phyloP scores from a whole-genome alignment of 306 rosid genomes.

The Medicago arabica region DNA sequence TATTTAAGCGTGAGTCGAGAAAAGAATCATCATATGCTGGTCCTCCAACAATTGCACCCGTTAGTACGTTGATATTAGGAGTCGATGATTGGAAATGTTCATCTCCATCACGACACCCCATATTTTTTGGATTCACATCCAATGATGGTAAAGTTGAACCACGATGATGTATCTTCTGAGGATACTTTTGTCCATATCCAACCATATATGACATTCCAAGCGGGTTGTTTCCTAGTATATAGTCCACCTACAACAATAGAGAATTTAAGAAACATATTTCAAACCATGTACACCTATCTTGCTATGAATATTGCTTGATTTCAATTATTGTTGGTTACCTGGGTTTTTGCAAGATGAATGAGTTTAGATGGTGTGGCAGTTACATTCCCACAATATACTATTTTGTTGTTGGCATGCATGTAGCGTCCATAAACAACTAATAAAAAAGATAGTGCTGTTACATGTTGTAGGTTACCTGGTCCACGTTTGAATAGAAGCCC shows the following conservation, averaged over 20 bases:
- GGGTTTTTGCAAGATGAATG: constrained; percentile 41
- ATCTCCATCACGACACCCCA: constrained; percentile 48
- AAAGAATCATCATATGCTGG: constrained; percentile 54
- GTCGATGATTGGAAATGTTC: background rate
- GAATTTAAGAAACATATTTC: background rate
- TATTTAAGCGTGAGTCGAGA: constrained; percentile 48
- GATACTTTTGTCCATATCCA: constrained; percentile 54
- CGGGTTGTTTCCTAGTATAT: constrained; percentile 61
- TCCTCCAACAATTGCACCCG: constrained; percentile 65
- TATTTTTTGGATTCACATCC: constrained; percentile 5
- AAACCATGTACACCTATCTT: background rate
- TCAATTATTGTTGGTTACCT: constrained; percentile 26
- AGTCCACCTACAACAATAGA: constrained; percentile 41
- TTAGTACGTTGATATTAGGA: constrained; percentile 46
- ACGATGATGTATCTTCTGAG: constrained; percentile 56
- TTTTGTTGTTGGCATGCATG: constrained; percentile 24
- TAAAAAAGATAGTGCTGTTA: constrained; percentile 49
- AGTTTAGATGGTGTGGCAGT: constrained; percentile 29
- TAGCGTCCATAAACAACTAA: constrained; percentile 50
- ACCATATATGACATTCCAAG: constrained; percentile 68
- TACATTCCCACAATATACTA: constrained; percentile 31
- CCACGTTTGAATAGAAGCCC: constrained; percentile 56
- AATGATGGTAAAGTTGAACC: constrained; percentile 52
- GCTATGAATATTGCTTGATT: background rate
- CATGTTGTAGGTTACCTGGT: constrained; percentile 50